Base-by-base conservation (phyloP, 2,329 filamentous ascomycete species). In the Cladosporium colombiae region DNA sequence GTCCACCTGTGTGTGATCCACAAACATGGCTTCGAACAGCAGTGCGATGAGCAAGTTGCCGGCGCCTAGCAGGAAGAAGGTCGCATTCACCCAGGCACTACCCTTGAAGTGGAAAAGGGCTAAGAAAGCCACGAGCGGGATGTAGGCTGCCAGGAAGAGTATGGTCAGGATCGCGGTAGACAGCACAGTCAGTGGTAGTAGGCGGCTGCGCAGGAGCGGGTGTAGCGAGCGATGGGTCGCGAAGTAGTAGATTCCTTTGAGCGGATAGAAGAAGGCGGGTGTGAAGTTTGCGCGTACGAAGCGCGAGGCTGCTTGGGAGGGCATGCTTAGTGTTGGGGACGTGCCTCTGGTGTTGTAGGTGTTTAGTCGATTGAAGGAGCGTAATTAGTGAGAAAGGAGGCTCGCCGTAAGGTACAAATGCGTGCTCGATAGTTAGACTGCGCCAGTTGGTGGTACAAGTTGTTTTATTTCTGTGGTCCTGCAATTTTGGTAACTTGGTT, bases 71-170 rank as follows among this genome's bases (percentile, higher is more conserved):
- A 97, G 91, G 56, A 98, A 82, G 68, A 98, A 89, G 0, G 91
- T 88, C 2, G 91, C 93, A 72, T 92, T 97, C 65, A 97, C 80
- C 91, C 92, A 96, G n/a, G 95, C 95, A 33, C 89, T 89, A 66
- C 88, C 79, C 29, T 71, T 85, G 25, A 91, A 91, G 73, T 98
- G 93, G 77, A 97, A 98, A 70, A 98, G 86, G 18, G 91, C 89
- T 25, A 99, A 85, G 73, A 99, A 91, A 1, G 91, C 91, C 65
- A 92, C 92, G 76, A 98, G 92, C 0, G 94, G 94, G 2, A 97
- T 80, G 72, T 96, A 98, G 0, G 92, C 84, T 78, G 95, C 96
- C 14, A 92, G 83, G 78, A 98, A 98, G 23, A 98, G 86, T 23
- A 96, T 82, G n/a, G 89, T 81, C 68, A 97, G 91, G 16, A 97